Evolutionary conservation across 2,329 filamentous ascomycete species (phyloP).

Genomic region (Hymenoscyphus fraxineus): DNA sequence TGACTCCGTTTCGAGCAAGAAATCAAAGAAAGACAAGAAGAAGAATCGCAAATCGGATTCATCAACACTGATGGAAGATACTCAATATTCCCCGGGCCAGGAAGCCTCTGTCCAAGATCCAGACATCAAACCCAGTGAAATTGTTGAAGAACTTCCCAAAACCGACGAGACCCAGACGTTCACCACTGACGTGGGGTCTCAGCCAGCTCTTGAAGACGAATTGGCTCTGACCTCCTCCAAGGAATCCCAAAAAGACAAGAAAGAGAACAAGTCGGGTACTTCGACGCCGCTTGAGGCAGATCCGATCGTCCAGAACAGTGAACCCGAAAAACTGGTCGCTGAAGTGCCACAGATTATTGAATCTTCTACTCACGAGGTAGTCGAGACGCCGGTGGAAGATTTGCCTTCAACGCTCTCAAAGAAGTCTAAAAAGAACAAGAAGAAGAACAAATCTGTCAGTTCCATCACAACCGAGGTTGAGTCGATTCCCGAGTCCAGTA

Average conservation of each 20-base stretch:
- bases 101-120: not conserved
- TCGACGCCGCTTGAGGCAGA: slow-evolving; percentile 10
- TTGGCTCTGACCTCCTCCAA: slow-evolving; percentile 4
- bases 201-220: slow-evolving; percentile 10
- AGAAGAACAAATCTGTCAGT: slow-evolving; percentile 6
- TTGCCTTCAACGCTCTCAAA: not conserved
- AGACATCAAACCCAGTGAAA: not conserved
- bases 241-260: slow-evolving; percentile 37
- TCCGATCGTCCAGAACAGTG: not conserved
- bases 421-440: slow-evolving; percentile 15
- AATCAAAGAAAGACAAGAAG: slow-evolving; percentile 18
- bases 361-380: not conserved
- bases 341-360: not conserved
- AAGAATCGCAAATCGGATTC: slow-evolving; percentile 7
- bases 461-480: slow-evolving; percentile 7
- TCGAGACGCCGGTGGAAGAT: not conserved
- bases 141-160: not conserved
- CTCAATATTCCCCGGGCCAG: not conserved
- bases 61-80: slow-evolving; percentile 7
- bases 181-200: not conserved
- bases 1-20: slow-evolving; percentile 1
- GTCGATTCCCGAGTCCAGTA: too few species aligned
- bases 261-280: slow-evolving; percentile 16
- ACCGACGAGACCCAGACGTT: not conserved
- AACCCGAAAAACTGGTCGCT: not conserved